Evolutionary conservation across 2,329 filamentous ascomycete species (phyloP).

Genomic region (Trichoderma afroharzianum): DNA sequence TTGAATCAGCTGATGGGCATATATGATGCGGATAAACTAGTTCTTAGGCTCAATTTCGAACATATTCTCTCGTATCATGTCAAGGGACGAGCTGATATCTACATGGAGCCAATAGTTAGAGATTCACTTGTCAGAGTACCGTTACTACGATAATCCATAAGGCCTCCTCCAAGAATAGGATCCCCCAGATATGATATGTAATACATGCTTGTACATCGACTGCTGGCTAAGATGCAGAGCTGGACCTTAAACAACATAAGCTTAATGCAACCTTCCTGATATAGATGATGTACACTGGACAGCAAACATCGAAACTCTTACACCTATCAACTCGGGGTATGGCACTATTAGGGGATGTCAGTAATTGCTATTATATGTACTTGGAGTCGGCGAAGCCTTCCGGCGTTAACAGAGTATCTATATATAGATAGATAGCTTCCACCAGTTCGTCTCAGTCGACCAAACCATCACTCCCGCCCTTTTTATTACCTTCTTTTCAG

Average conservation of each 20-base stretch:
- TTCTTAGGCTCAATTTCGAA: background rate
- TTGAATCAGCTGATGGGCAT: background rate
- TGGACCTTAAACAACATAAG: conserved; percentile 1
- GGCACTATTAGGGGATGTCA: background rate
- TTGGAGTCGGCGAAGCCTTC: background rate
- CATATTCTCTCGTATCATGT: background rate
- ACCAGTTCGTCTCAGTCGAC: background rate
- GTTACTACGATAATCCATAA: background rate
- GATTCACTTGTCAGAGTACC: background rate
- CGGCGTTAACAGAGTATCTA: background rate
- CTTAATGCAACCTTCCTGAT: conserved; percentile 5
- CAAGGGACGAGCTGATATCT: background rate
- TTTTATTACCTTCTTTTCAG: background rate
- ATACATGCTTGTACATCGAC: background rate
- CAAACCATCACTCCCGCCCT: background rate
- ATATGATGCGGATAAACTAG: background rate
- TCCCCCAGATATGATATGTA: background rate
- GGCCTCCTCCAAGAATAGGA: background rate
- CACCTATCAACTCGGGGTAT: background rate
- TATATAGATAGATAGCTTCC: background rate
- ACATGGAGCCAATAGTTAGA: too few relatives aligned
- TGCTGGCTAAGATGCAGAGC: background rate
- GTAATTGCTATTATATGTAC: background rate
- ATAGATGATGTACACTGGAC: background rate
- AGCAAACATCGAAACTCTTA: background rate